phyloP scores from a whole-genome alignment of 2,329 filamentous ascomycete species.

The Colletotrichum acutatum region DNA sequence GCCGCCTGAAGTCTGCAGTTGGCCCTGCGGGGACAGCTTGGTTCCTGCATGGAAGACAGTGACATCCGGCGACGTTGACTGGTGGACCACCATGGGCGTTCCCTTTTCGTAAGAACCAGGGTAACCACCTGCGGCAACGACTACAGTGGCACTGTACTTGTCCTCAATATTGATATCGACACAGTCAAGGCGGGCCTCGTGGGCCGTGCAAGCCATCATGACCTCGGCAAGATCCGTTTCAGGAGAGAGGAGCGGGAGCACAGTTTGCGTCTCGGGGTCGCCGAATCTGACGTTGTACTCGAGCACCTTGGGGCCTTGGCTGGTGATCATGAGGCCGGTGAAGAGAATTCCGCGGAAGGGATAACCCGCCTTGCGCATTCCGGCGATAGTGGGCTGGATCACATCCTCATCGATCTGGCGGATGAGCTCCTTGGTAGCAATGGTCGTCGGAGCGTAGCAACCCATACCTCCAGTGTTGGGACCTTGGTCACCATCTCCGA shows the following conservation, averaged over 20 bases:
- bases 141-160: slow-evolving; percentile 82
- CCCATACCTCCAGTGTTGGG: slow-evolving; percentile 83
- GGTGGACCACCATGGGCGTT: slow-evolving; percentile 58
- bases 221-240: slow-evolving; percentile 86
- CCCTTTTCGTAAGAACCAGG: slow-evolving; percentile 83
- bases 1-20: slow-evolving; percentile 79
- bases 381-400: slow-evolving; percentile 64
- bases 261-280: slow-evolving; percentile 87
- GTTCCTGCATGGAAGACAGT: slow-evolving; percentile 92
- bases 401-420: slow-evolving; percentile 68
- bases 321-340: slow-evolving; percentile 87
- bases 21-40: slow-evolving; percentile 59
- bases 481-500: slow-evolving; percentile 74
- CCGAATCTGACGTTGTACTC: slow-evolving; percentile 94
- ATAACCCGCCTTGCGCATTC: slow-evolving; percentile 81
- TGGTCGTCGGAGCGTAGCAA: slow-evolving; percentile 74
- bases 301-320: slow-evolving; percentile 78
- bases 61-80: slow-evolving; percentile 55
- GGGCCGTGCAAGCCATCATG: slow-evolving; percentile 78
- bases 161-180: slow-evolving; percentile 71
- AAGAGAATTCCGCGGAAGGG: slow-evolving; percentile 78
- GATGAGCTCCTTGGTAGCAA: slow-evolving; percentile 62
- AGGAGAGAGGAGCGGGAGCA: slow-evolving; percentile 77
- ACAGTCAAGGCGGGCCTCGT: slow-evolving; percentile 72
- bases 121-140: slow-evolving; percentile 87